Base-by-base conservation (phyloP, 331 rosid species). In the Cydonia oblonga region DNA sequence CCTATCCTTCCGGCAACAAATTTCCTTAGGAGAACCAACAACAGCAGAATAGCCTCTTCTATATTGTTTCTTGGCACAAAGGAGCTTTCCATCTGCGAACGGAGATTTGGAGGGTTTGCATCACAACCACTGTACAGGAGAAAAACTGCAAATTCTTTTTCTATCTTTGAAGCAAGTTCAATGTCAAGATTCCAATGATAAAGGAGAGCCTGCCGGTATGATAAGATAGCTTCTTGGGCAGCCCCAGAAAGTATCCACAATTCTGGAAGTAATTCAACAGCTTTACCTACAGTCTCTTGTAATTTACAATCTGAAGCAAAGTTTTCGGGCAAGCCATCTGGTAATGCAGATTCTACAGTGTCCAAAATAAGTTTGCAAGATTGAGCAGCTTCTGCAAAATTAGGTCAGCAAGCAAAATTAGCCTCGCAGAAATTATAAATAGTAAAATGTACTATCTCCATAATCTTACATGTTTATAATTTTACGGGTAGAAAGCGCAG, bases 121-220 rank as follows among this genome's bases (percentile, higher is more conserved):
- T 93, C 93, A 51, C 90, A 90, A 68, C 98, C 97, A 57, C 98
- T 82, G 52, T 87, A 93, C 73, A 93, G 84, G 64, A 93, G 97
- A 72, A 90, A 90, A 73, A 93, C 78, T 28, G 97, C 96, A 33
- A 89, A 93, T 52, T 87, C 97, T 82, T 85, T 93, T 68, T 90
- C 84, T 9, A 89, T 86, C 75, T 84, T 93, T 57, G 97, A 81
- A 53, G 77, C 68, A n/a, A 91, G 75, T 84, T 86, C 85, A 23
- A 3, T 54, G 52, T 82, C 90, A 42, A 93, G 92, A 71, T 84
- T 86, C 98, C 98, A 90, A 62, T 26, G 85, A 71, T 86, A 89
- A 58, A 90, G 92, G 73, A 93, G 85, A 24, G 91, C 95, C 24
- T 86, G 81, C 79, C 98, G 75, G 76, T 82, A 90, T 4, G 98